Evolutionary conservation across 2,329 filamentous ascomycete genomes (phyloP).

Genomic region (Myriosclerotinia duriaeana): DNA sequence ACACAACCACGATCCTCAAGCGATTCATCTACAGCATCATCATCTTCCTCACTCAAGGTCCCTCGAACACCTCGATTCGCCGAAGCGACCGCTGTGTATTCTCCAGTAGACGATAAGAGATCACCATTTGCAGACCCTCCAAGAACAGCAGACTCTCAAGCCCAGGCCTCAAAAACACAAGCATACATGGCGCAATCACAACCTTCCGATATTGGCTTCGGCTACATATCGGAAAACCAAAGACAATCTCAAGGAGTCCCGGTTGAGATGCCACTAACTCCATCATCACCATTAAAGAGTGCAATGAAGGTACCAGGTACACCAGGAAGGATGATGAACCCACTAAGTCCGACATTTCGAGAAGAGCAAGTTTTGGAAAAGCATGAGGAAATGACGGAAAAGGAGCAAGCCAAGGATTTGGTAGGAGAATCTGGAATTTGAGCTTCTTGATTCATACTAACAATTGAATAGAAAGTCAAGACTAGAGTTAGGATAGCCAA

Average conservation of each 20-base stretch:
- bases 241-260: conserved; percentile 46
- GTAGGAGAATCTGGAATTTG: conserved; percentile 43
- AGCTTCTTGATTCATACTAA: conserved; percentile 41
- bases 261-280: conserved; percentile 63
- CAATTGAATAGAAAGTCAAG: conserved; percentile 75
- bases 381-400: conserved; percentile 76
- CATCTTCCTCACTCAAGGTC: conserved; percentile 53
- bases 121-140: conserved; percentile 62
- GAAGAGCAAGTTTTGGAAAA: conserved; percentile 88
- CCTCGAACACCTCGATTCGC: conserved; percentile 77
- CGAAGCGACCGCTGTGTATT: conserved; percentile 77
- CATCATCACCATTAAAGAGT: conserved; percentile 81
- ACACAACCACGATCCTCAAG: conserved; percentile 44
- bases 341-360: conserved; percentile 84
- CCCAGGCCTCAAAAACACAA: conserved; percentile 36
- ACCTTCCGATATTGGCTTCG: conserved; percentile 87
- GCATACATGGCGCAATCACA: conserved; percentile 62
- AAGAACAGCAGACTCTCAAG: conserved; percentile 42
- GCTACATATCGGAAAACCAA: conserved; percentile 70
- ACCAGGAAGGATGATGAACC: conserved; percentile 71
- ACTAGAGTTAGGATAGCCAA: conserved; percentile 89
- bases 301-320: conserved; percentile 86
- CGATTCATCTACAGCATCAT: conserved; percentile 44
- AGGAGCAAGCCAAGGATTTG: conserved; percentile 82
- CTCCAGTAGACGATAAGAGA: conserved; percentile 61